Evolutionary conservation across 2,329 filamentous ascomycete species (phyloP).

Genomic region (Sphaerulina populicola): DNA sequence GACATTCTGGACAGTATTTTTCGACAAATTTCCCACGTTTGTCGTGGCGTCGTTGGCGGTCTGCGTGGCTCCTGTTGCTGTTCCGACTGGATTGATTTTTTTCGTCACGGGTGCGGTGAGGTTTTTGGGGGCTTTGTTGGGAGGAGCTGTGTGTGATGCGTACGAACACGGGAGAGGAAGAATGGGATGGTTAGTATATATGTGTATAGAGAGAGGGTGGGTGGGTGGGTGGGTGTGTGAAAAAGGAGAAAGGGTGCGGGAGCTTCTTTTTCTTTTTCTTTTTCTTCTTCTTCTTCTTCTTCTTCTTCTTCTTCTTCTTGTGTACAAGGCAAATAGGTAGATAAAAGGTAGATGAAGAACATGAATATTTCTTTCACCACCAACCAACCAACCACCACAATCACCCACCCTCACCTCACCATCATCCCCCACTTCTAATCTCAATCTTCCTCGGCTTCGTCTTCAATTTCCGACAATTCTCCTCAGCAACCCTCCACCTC

Average conservation of each 20-base stretch:
- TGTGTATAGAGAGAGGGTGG: too few species aligned
- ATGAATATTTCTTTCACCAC: too few species aligned
- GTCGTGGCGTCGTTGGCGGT: conserved; percentile 32
- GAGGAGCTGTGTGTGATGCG: conserved; percentile 26
- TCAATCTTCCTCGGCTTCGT: conserved; percentile 5
- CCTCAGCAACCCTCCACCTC: conserved; percentile 23
- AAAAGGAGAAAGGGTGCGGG: too few species aligned
- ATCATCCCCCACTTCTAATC: conserved; percentile 1
- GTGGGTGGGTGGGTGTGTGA: too few species aligned
- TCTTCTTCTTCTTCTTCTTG: too few species aligned
- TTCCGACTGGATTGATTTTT: conserved; percentile 30
- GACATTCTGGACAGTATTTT: conserved; percentile 28
- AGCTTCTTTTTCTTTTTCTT: too few species aligned
- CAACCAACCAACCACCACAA: neutral
- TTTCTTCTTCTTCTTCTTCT: too few species aligned
- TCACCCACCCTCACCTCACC: conserved; percentile 6
- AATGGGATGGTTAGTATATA: too few species aligned
- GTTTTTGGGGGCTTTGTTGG: conserved; percentile 32
- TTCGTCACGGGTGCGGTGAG: conserved; percentile 27
- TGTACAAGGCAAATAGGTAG: too few species aligned
- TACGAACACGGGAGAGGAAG: too few species aligned
- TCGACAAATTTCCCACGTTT: conserved; percentile 33
- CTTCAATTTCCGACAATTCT: neutral
- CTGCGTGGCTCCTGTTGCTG: conserved; percentile 32
- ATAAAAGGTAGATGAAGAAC: too few species aligned